Evolutionary conservation across 108 stramenopile genomes (phyloP), one percentile per base, ranked within the genome.

Genomic region (Cylindrotheca fusiformis): DNA sequence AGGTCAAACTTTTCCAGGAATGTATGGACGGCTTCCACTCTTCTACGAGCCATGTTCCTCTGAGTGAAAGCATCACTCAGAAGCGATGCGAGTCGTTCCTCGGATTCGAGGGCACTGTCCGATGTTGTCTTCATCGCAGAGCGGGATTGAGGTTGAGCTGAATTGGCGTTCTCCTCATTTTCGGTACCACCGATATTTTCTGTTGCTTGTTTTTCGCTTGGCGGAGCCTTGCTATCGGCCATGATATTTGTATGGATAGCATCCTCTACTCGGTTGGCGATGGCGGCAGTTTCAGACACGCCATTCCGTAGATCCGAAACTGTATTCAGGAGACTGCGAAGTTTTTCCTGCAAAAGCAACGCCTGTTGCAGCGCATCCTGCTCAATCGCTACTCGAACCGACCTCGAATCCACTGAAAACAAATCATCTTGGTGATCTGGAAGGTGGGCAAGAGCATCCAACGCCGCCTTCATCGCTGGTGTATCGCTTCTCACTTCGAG

Each of bases 1-100:
- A 94, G 58, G 76, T 94, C 86, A 48, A 88, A 94, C 46, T 85
- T 85, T 60, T 94, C 88, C 60, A 94, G 61, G 73, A 93, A 94
- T 21, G 72, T 67, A 48, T 86, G 64, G 0, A 94, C 84, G 27
- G 85, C 75, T 31, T 77, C 75, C 10, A 80, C 61, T 30, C 88
- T 72, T 21, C 74, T 58, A 14, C 58, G 49, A 1, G 88, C 83
- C 19, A 67, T 55, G 41, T 77, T 55, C 1, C 85, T 68, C 19
- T 76, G 68, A 8, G 58, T 27, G 59, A 87, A 90, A 1, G 88
- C 83, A 17, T 69, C 68, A 23, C 56, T 59, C 18, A 94, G 48
- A 3, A 47, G 29, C 0, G 69, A 47, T 12, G 87, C 92, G 24
- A 90, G 48, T 31, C 55, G 30, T 19, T 76, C 75, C 54, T 93